Percentiles rank a stretch among this genome's conserved stretches.
Evolutionary conservation across 2,329 filamentous ascomycete species (phyloP).

Genomic region (Pyrenochaeta sp.): DNA sequence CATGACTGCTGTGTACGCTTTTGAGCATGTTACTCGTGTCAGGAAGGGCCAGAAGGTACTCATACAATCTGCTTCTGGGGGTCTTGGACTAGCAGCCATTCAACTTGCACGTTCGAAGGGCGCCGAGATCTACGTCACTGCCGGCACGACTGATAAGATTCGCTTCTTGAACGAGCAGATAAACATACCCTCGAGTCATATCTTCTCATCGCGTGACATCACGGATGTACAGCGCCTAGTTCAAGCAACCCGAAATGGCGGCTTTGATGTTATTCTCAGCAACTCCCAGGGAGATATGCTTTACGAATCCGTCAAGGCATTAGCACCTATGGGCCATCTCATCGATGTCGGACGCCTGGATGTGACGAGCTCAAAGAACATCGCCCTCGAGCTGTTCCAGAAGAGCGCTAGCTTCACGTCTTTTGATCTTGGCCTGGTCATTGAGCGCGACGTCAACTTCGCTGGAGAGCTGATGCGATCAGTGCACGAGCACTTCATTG

Average conservation of each 20-base stretch:
- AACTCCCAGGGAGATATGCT: slow-evolving; percentile 31
- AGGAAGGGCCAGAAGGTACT: slow-evolving; percentile 22
- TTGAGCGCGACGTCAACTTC: slow-evolving; percentile 2
- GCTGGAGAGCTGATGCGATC: slow-evolving; percentile 11
- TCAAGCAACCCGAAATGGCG: slow-evolving; percentile 24
- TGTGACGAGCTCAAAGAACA: background rate
- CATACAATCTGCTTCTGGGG: slow-evolving; percentile 14
- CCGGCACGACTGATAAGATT: slow-evolving; percentile 24
- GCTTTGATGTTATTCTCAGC: slow-evolving; percentile 44
- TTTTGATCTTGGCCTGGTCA: slow-evolving; percentile 15
- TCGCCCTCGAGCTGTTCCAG: slow-evolving; percentile 8
- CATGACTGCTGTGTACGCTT: slow-evolving; percentile 13
- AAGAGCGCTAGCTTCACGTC: slow-evolving; percentile 15
- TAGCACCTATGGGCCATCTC: slow-evolving; percentile 38
- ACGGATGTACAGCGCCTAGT: background rate
- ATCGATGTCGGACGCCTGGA: slow-evolving; percentile 19
- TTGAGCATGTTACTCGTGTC: slow-evolving; percentile 4
- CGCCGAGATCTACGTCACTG: slow-evolving; percentile 36
- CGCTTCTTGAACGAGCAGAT: slow-evolving; percentile 10
- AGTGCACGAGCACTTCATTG: background rate
- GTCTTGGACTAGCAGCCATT: slow-evolving; percentile 28
- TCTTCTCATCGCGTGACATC: slow-evolving; percentile 38
- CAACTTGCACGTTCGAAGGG: slow-evolving; percentile 19
- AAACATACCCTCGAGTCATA: slow-evolving; percentile 24
- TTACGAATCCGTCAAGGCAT: slow-evolving; percentile 18